A percentile compares a stretch with the other conserved stretches of the same genome.
phyloP scores from a whole-genome alignment of 2,329 filamentous ascomycete species.

The Calonectria henricotiae region DNA sequence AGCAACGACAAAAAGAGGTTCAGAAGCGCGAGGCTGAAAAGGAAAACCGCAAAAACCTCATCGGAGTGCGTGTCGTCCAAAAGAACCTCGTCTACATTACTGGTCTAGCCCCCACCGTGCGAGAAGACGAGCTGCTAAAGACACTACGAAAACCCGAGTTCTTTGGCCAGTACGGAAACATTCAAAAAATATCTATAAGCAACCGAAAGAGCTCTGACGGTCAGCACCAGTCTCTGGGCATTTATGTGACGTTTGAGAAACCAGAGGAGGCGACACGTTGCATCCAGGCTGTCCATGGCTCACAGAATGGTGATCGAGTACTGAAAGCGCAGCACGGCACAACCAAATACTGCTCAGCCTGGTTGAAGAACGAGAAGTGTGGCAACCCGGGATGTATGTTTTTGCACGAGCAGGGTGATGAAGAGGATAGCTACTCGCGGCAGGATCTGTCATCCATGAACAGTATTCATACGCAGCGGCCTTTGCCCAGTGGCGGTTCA shows the following conservation, averaged over 20 bases:
- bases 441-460: conserved; percentile 97
- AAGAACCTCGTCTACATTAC: conserved; percentile 99
- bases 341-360: conserved; percentile 98
- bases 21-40: conserved; percentile 98
- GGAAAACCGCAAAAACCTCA: conserved; percentile 94
- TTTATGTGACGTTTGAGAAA: conserved; percentile 97
- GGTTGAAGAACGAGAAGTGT: conserved; percentile 93
- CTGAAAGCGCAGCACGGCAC: conserved; percentile 88
- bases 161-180: conserved; percentile 98
- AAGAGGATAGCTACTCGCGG: conserved; percentile 95
- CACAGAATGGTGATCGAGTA: conserved; percentile 89
- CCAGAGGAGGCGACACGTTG: conserved; percentile 93
- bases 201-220: conserved; percentile 86
- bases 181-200: conserved; percentile 98
- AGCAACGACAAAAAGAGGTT: conserved; percentile 91
- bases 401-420: conserved; percentile 97
- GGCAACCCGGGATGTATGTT: conserved; percentile 99
- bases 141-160: conserved; percentile 93
- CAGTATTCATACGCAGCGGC: conserved; percentile 85
- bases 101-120: conserved; percentile 90
- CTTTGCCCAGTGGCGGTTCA: conserved; percentile 70
- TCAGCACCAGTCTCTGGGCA: conserved; percentile 90
- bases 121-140: conserved; percentile 92
- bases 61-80: conserved; percentile 95
- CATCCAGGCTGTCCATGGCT: conserved; percentile 93